Evolutionary conservation across 169 alveolate genomes (phyloP), one percentile per base, ranked within the genome.

Genomic region (Plasmodium gallinaceum): DNA sequence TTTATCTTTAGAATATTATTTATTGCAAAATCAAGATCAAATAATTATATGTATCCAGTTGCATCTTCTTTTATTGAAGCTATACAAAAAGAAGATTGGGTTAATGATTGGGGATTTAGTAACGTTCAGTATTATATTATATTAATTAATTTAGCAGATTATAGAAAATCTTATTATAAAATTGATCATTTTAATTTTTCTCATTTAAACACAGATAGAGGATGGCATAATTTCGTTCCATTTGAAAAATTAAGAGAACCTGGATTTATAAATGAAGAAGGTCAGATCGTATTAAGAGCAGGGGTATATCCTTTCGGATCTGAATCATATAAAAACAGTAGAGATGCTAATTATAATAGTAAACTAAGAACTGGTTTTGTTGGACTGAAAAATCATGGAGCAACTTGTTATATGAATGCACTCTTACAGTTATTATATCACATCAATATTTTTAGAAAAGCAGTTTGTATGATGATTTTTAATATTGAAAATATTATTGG

Each of bases 331-430:
- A 88, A 94, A 74, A 90, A 93, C 16, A 66, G 94, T 51, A 88
- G 94, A 42, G 95, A 94, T 32, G 62, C 70, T 18, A 57, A 85
- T 43, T 94, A 92, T 70, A 85, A 92, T 90, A 88, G 95, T 74
- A 94, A 97, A 74, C 80, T 95, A 4, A 91, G 95, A 12, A 96
- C 99, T 12, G 99, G 99, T 0, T 97, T 93, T 90, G 99, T 98
- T 18, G 99, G 99, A 2, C 73, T 98, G 54, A 96, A 97, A 72
- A 98, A 98, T 91, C 97, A 97, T 60, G 99, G 99, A 8, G 99
- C 99, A 66, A 98, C 99, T 10, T 99, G 99, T 95, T 99, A 99
- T 92, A 98, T 99, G 99, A 99, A 98, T 92, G 98, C 99, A 43
- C 94, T 98, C 43, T 94, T 99, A 61, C 99, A 99, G 93, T 97